A percentile compares a stretch with the other conserved stretches of the same genome.
phyloP scores from a whole-genome alignment of 805 yeast species.

The Isabelozyma rhagii region DNA sequence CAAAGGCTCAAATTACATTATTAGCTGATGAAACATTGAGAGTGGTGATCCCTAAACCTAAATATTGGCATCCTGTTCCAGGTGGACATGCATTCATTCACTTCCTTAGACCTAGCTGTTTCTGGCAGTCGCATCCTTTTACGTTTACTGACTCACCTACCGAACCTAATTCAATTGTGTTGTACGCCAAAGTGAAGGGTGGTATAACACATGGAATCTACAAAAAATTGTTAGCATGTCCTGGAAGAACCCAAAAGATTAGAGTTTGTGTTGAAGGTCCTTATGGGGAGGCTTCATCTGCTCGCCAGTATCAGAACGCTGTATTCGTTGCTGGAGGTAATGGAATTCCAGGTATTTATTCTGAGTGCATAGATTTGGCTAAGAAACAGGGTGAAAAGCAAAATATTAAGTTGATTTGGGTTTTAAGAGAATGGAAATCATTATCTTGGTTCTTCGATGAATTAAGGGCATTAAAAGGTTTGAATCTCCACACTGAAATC shows the following conservation, averaged over 20 bases:
- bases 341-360: slow-evolving; percentile 39
- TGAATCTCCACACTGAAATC: slow-evolving; percentile 34
- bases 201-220: slow-evolving; percentile 36
- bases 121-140: slow-evolving; percentile 38
- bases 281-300: slow-evolving; percentile 28
- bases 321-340: slow-evolving; percentile 37
- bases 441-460: slow-evolving; percentile 40
- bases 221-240: slow-evolving; percentile 28
- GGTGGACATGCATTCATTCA: slow-evolving; percentile 41
- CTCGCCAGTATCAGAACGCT: slow-evolving; percentile 6
- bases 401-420: slow-evolving; percentile 32
- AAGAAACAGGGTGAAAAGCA: slow-evolving; percentile 7
- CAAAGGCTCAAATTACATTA: slow-evolving; percentile 32
- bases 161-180: neutral
- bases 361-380: slow-evolving; percentile 27
- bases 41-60: slow-evolving; percentile 28
- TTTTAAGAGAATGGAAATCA: slow-evolving; percentile 36
- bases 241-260: slow-evolving; percentile 25
- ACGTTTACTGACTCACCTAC: slow-evolving; percentile 8
- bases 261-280: slow-evolving; percentile 39
- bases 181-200: slow-evolving; percentile 24
- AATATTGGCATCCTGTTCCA: slow-evolving; percentile 25
- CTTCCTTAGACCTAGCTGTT: slow-evolving; percentile 25
- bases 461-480: slow-evolving; percentile 26
- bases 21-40: slow-evolving; percentile 34